phyloP scores from a whole-genome alignment of 208 protist genomes.

The Trypanosoma platydactyli region DNA sequence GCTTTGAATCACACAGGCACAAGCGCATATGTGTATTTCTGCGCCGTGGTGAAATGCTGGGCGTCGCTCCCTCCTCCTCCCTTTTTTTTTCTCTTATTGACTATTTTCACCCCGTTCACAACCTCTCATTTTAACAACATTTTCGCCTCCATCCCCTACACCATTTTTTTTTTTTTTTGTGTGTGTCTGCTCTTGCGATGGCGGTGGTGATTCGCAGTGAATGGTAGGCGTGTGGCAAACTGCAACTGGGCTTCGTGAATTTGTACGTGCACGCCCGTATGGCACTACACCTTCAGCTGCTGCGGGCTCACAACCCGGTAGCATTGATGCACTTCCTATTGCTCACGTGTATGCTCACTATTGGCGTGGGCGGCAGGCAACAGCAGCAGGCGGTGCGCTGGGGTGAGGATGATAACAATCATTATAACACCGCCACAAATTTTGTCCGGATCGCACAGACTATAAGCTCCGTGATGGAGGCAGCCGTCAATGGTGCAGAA shows the following conservation, averaged over 20 bases:
- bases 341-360: too few species aligned
- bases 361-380: too few species aligned
- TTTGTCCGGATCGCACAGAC: conserved; percentile 5
- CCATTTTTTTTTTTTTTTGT: conserved; percentile 5
- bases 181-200: conserved; percentile 6
- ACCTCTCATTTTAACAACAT: too few species aligned
- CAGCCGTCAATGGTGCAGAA: not conserved
- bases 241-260: not conserved
- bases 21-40: too few species aligned
- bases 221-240: too few species aligned
- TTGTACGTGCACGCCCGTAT: not conserved
- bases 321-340: too few species aligned
- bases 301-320: too few species aligned
- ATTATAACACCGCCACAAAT: not conserved
- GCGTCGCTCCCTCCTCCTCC: not conserved
- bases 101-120: not conserved
- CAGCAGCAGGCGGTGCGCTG: too few species aligned
- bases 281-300: not conserved
- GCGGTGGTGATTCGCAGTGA: not conserved
- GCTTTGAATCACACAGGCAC: too few species aligned
- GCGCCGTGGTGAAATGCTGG: too few species aligned
- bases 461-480: conserved; percentile 11
- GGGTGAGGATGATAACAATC: too few species aligned
- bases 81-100: conserved; percentile 11
- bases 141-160: too few species aligned